Percentiles rank a stretch among this genome's conserved stretches.
Evolutionary conservation across 2,329 filamentous ascomycete species (phyloP).

Genomic region (Hypoxylon sp.): DNA sequence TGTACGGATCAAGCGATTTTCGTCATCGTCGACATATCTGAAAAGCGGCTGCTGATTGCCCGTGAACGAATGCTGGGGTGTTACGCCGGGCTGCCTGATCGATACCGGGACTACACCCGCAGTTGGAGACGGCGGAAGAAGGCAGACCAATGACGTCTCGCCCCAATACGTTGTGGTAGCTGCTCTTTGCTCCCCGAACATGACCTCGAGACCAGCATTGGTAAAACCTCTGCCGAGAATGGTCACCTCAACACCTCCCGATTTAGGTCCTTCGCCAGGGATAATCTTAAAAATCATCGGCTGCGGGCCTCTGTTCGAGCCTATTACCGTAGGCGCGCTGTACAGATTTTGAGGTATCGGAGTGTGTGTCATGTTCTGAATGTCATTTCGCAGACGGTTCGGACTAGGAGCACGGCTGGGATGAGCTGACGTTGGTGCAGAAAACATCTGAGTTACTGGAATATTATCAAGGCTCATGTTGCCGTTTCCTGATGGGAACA

Average conservation of each 20-base stretch:
- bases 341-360: conserved; percentile 60
- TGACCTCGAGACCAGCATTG: conserved; percentile 79
- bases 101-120: conserved; percentile 78
- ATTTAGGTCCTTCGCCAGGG: conserved; percentile 82
- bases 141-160: conserved; percentile 81
- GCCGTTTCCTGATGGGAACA: conserved; percentile 68
- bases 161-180: conserved; percentile 85
- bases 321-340: conserved; percentile 62
- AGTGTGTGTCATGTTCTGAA: conserved; percentile 58
- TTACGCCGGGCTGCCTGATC: conserved; percentile 65
- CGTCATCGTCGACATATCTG: conserved; percentile 79
- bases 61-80: conserved; percentile 55
- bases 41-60: conserved; percentile 66
- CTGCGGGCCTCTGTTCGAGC: conserved; percentile 61
- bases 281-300: conserved; percentile 85
- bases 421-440: conserved; percentile 78
- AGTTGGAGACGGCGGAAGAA: conserved; percentile 77
- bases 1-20: conserved; percentile 75
- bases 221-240: conserved; percentile 85
- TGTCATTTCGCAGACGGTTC: conserved; percentile 62
- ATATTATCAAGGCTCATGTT: conserved; percentile 75
- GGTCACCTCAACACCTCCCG: conserved; percentile 88
- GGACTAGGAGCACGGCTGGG: conserved; percentile 85
- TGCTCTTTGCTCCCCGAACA: conserved; percentile 77
- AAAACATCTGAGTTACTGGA: conserved; percentile 74